These are phyloP conservation scores for Jasminum sambac DNA, from an alignment of 257 asterid genomes.

Conservation along the genomic window DNA sequence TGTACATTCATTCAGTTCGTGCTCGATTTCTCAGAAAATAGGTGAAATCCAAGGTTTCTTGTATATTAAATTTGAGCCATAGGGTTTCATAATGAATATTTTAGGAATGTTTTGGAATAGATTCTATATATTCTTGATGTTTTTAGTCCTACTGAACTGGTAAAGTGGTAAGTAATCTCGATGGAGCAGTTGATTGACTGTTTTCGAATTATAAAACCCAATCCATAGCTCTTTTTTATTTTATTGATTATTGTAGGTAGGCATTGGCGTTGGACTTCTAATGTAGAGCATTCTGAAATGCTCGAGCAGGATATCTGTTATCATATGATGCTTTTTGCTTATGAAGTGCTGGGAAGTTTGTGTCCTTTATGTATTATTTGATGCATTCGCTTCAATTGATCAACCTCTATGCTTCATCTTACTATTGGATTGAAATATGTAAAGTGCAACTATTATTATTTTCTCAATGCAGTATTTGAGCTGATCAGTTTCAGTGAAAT, in stretches of 20 bases:
- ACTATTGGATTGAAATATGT: neutral
- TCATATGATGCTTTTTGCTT: neutral
- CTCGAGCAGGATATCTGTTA: neutral
- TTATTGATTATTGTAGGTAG: neutral
- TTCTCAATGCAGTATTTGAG: neutral
- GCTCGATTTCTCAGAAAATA: neutral
- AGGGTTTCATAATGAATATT: neutral
- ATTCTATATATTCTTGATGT: neutral
- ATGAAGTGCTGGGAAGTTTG: neutral
- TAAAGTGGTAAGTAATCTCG: neutral
- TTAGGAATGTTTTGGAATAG: neutral
- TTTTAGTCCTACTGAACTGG: neutral
- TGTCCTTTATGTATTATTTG: neutral
- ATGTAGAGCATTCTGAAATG: neutral
- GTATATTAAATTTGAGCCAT: neutral
- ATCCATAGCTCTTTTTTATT: neutral
- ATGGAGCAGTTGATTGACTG: neutral
- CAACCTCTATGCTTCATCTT: too few species aligned
- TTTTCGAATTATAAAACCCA: neutral
- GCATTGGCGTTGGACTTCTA: neutral
- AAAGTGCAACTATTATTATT: neutral
- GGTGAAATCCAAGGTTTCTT: neutral
- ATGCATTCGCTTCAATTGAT: neutral
- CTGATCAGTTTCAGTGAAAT: slow-evolving; percentile 21
- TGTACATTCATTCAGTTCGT: neutral